phyloP scores from a whole-genome alignment of 495 filamentous ascomycete genomes.

The Collariella sp. region DNA sequence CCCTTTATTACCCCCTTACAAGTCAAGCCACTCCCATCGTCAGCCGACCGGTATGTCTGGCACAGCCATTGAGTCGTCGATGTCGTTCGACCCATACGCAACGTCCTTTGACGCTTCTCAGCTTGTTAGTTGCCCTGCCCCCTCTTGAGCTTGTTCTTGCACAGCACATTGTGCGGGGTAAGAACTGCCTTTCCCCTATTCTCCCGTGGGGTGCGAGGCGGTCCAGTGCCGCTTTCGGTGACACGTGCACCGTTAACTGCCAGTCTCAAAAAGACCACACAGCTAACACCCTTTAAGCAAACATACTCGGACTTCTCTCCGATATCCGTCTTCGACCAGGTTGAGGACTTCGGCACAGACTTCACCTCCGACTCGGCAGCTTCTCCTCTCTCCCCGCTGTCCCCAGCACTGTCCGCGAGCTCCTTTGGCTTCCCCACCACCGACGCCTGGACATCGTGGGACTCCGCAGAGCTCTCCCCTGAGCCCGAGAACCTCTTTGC shows the following conservation, averaged over 20 bases:
- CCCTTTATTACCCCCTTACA: not conserved
- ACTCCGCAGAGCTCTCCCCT: conserved; percentile 11
- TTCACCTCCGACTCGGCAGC: conserved; percentile 25
- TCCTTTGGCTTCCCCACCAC: conserved; percentile 18
- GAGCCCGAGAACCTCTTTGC: conserved; percentile 16
- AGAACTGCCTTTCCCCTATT: not conserved
- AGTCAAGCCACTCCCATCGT: not conserved
- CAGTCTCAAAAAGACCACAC: not conserved
- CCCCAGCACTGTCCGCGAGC: conserved; percentile 20
- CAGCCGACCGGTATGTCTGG: conserved; percentile 11
- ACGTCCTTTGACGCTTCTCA: conserved; percentile 17
- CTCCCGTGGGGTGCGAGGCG: too few species aligned
- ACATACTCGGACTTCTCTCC: conserved; percentile 22
- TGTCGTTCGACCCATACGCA: conserved; percentile 21
- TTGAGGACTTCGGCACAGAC: conserved; percentile 24
- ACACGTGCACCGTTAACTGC: not conserved
- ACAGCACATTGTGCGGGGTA: not conserved
- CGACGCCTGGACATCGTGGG: conserved; percentile 20
- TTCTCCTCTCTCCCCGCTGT: conserved; percentile 21
- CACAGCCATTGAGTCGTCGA: conserved; percentile 9
- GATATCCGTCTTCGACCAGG: conserved; percentile 13
- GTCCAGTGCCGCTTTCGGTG: too few species aligned
- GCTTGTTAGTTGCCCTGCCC: conserved; percentile 18
- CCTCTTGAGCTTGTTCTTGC: not conserved
- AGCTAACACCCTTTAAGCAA: conserved; percentile 15